Percentiles rank a stretch among this genome's conserved stretches.
These are phyloP conservation scores for Tephrocybe sp. DNA, from an alignment of 768 basidiomycete genomes.

Conservation along the genomic window DNA sequence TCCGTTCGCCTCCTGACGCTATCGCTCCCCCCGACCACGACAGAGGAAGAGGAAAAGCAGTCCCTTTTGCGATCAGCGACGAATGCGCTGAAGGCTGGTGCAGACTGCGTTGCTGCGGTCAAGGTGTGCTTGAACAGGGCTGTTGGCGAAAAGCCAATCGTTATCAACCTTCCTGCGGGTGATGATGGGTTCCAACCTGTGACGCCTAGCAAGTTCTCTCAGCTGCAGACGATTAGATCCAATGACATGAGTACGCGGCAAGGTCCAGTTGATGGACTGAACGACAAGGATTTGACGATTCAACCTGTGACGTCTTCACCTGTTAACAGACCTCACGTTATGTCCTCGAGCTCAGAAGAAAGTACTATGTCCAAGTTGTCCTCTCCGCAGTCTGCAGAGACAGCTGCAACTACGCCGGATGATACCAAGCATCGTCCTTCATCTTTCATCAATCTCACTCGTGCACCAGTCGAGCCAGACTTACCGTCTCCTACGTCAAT, in stretches of 20 bases:
- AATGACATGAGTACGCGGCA: constrained; percentile 36
- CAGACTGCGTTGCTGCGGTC: constrained; percentile 85
- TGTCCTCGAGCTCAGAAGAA: constrained; percentile 50
- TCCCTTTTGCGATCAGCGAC: constrained; percentile 83
- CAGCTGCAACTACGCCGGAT: constrained; percentile 47
- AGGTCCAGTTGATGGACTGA: constrained; percentile 31
- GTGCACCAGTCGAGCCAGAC: constrained; percentile 37
- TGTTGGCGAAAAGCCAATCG: constrained; percentile 57
- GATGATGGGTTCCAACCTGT: constrained; percentile 43
- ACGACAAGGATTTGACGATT: constrained; percentile 63
- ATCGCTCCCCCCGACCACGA: constrained; percentile 41
- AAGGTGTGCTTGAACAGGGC: constrained; percentile 75
- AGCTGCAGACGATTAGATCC: constrained; percentile 31
- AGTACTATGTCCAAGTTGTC: constrained; percentile 48
- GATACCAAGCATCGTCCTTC: constrained; percentile 35
- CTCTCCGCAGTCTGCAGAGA: constrained; percentile 45
- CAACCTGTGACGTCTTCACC: constrained; percentile 42
- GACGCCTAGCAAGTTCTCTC: constrained; percentile 48
- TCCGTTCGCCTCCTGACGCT: constrained; percentile 76
- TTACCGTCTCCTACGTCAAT: constrained; percentile 53
- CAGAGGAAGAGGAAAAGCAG: constrained; percentile 83
- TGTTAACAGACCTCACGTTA: constrained; percentile 30
- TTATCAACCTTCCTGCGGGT: constrained; percentile 60
- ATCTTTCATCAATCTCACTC: constrained; percentile 23
- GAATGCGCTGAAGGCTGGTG: constrained; percentile 79